A percentile compares a stretch with the other conserved stretches of the same genome.
These are phyloP conservation scores for Nicotiana paniculata DNA, from an alignment of 257 asterid genomes.

Conservation along the genomic window DNA sequence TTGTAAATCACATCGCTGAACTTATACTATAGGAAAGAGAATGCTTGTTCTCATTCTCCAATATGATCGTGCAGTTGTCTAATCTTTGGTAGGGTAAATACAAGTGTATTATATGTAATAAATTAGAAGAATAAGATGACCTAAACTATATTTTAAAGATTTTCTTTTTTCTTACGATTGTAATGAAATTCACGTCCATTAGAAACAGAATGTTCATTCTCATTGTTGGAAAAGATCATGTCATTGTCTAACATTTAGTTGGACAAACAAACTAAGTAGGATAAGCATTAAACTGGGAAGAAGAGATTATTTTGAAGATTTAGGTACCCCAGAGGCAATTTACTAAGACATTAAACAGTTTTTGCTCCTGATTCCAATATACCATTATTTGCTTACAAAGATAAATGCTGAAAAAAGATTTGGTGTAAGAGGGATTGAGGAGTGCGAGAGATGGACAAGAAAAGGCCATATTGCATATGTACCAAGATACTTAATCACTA, in stretches of 20 bases:
- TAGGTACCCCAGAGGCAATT: not conserved
- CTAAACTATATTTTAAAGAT: not conserved
- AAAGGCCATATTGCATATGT: not conserved
- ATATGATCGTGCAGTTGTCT: not conserved
- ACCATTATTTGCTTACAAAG: slow-evolving; percentile 1
- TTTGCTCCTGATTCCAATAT: not conserved
- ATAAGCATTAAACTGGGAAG: not conserved
- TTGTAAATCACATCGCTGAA: not conserved
- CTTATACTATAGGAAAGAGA: not conserved
- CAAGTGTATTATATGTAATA: not conserved
- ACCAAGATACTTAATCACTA: not conserved
- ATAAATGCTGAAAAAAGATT: not conserved
- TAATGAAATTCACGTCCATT: not conserved
- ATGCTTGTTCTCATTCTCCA: slow-evolving; percentile 1
- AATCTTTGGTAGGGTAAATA: not conserved
- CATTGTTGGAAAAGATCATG: not conserved
- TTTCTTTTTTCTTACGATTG: not conserved
- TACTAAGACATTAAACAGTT: not conserved
- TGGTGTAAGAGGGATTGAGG: not conserved
- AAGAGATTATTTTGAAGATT: not conserved
- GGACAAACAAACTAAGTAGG: not conserved
- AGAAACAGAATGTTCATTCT: not conserved
- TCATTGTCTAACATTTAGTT: not conserved
- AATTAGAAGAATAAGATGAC: not conserved
- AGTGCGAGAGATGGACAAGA: not conserved